Percentiles rank a stretch among this genome's conserved stretches.
Conservation (phyloP, 345 rosid genomes). For the Brassica juncea region DNA sequence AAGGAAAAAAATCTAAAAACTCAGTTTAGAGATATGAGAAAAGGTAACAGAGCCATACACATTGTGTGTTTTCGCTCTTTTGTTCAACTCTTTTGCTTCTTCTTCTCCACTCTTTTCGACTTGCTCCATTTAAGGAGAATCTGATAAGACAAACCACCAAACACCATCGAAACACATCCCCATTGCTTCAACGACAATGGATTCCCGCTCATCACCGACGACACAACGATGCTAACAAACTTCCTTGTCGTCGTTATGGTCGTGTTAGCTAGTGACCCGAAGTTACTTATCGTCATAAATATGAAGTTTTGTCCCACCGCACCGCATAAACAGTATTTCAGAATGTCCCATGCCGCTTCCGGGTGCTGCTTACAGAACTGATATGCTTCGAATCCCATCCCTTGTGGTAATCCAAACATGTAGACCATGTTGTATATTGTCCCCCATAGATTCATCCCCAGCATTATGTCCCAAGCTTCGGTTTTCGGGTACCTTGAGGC, state of each 20-base stretch:
- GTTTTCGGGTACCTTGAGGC: constrained; percentile 85
- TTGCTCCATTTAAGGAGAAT: constrained; percentile 89
- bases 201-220: constrained; percentile 84
- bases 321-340: constrained; percentile 83
- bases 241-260: constrained; percentile 94
- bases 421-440: constrained; percentile 83
- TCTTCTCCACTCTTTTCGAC: constrained; percentile 69
- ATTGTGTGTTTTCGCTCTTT: background rate
- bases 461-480: constrained; percentile 91
- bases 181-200: constrained; percentile 85
- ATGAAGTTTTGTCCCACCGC: constrained; percentile 97
- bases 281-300: constrained; percentile 86
- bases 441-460: constrained; percentile 97
- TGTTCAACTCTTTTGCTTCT: constrained; percentile 64
- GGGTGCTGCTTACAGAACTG: constrained; percentile 85
- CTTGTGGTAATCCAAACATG: constrained; percentile 86
- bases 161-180: constrained; percentile 90
- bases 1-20: background rate
- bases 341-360: constrained; percentile 88
- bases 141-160: constrained; percentile 93
- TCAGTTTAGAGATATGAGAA: background rate
- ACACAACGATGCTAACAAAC: constrained; percentile 88
- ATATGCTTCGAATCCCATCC: constrained; percentile 71
- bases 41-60: constrained; percentile 19
- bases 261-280: constrained; percentile 92